Evolutionary conservation across 352 stramenopile genomes (phyloP).

Genomic region (Globisporangium perplexum): DNA sequence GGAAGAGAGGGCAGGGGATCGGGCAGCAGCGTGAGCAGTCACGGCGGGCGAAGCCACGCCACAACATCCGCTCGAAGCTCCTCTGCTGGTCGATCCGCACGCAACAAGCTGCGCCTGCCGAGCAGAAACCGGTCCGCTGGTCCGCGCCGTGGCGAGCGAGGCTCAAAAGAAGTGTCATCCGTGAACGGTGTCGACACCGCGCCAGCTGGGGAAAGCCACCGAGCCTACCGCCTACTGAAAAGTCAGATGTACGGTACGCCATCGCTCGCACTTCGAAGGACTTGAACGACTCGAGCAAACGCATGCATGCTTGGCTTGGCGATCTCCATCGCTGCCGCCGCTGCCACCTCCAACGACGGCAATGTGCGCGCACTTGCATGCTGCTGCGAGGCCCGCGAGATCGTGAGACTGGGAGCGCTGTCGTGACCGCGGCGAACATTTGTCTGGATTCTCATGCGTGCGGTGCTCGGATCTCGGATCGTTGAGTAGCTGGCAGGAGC

Average conservation of each 20-base stretch:
- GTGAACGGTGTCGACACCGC: neutral
- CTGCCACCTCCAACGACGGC: no score
- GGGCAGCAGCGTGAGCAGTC: neutral
- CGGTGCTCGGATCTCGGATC: neutral
- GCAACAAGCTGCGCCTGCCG: neutral
- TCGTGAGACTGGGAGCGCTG: no score
- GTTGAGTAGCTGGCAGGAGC: neutral
- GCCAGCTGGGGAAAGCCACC: neutral
- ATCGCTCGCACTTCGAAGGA: neutral
- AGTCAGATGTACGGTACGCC: neutral
- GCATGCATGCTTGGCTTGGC: no score
- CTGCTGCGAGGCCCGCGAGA: no score
- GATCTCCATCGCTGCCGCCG: no score
- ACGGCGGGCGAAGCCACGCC: neutral
- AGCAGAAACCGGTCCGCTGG: neutral
- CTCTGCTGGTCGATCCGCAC: neutral
- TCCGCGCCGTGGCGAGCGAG: no score
- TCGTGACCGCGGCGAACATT: neutral
- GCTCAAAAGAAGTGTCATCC: no score
- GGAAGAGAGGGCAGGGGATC: neutral
- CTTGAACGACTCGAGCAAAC: no score
- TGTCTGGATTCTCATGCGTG: neutral
- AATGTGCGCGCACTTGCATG: no score
- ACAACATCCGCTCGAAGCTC: neutral
- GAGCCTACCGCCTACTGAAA: neutral